Conservation (phyloP, 2,329 filamentous ascomycete genomes). For the Penicillium brasilianum region DNA sequence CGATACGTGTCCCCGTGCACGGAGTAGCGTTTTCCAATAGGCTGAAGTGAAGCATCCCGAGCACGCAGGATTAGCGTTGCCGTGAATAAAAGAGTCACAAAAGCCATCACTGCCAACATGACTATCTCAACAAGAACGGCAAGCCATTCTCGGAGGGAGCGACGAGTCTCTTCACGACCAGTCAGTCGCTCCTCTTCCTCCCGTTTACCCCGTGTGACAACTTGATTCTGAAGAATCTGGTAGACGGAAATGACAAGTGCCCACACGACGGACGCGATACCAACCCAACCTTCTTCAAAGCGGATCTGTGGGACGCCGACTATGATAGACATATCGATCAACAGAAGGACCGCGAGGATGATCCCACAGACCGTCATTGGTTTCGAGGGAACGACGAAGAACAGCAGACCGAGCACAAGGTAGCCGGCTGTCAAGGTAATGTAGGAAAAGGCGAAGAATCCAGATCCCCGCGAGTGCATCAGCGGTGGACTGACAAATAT, state of each 20-base stretch:
- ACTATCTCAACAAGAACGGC: constrained; percentile 77
- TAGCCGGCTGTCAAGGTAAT: constrained; percentile 78
- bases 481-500: constrained; percentile 89
- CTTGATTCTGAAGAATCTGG: constrained; percentile 77
- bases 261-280: constrained; percentile 85
- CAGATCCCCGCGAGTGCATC: constrained; percentile 85
- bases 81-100: constrained; percentile 75
- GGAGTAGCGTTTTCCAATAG: constrained; percentile 75
- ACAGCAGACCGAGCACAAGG: constrained; percentile 76
- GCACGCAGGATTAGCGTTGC: constrained; percentile 79
- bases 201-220: constrained; percentile 87
- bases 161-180: constrained; percentile 82
- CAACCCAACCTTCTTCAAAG: constrained; percentile 87
- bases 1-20: constrained; percentile 86
- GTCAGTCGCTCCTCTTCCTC: constrained; percentile 94
- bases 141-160: constrained; percentile 82
- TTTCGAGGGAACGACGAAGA: constrained; percentile 84
- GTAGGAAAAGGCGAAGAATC: constrained; percentile 87
- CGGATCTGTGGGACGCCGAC: constrained; percentile 74
- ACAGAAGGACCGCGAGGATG: constrained; percentile 68
- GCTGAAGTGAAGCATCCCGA: constrained; percentile 73
- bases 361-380: constrained; percentile 75
- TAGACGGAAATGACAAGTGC: constrained; percentile 78
- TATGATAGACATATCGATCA: constrained; percentile 79
- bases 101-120: constrained; percentile 69